Evolutionary conservation across 1,139 yeast species (phyloP).

Genomic region (Hemisphaericaspora lyxosophila): DNA sequence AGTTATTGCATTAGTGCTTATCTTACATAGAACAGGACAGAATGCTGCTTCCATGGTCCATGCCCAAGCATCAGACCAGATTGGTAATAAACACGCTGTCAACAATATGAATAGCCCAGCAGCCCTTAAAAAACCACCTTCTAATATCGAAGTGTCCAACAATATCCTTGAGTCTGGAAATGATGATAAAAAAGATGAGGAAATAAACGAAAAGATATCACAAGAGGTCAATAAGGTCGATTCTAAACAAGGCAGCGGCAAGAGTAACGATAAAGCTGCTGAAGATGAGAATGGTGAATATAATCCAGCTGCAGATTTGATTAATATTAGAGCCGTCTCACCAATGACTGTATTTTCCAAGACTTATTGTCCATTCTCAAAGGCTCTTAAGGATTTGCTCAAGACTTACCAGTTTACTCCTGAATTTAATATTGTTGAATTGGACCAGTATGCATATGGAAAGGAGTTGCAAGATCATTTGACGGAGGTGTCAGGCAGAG

Average conservation of each 20-base stretch:
- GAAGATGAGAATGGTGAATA: slow-evolving; percentile 30
- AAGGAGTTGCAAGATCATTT: slow-evolving; percentile 59
- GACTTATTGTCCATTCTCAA: slow-evolving; percentile 74
- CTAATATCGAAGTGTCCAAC: slow-evolving; percentile 11
- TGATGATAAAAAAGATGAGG: slow-evolving; percentile 39
- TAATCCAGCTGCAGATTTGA: slow-evolving; percentile 62
- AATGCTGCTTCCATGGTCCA: slow-evolving; percentile 14
- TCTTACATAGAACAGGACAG: slow-evolving; percentile 17
- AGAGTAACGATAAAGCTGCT: slow-evolving; percentile 1
- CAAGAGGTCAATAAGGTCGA: slow-evolving; percentile 23
- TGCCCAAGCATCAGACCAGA: slow-evolving; percentile 16
- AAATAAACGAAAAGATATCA: slow-evolving; percentile 40
- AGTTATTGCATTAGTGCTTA: slow-evolving; percentile 16
- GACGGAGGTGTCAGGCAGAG: slow-evolving; percentile 56
- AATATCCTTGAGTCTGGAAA: slow-evolving; percentile 32
- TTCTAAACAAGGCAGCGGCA: slow-evolving; percentile 7
- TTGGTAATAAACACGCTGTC: slow-evolving; percentile 10
- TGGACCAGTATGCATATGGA: slow-evolving; percentile 76
- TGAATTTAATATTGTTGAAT: slow-evolving; percentile 69
- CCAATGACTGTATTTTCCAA: slow-evolving; percentile 77
- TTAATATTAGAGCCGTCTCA: slow-evolving; percentile 55
- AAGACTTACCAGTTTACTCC: slow-evolving; percentile 73
- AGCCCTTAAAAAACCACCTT: slow-evolving; percentile 4
- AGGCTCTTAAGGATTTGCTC: slow-evolving; percentile 65
- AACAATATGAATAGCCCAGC: slow-evolving; percentile 6